Conservation (phyloP, 345 rosid genomes). For the Arabis alpina region DNA sequence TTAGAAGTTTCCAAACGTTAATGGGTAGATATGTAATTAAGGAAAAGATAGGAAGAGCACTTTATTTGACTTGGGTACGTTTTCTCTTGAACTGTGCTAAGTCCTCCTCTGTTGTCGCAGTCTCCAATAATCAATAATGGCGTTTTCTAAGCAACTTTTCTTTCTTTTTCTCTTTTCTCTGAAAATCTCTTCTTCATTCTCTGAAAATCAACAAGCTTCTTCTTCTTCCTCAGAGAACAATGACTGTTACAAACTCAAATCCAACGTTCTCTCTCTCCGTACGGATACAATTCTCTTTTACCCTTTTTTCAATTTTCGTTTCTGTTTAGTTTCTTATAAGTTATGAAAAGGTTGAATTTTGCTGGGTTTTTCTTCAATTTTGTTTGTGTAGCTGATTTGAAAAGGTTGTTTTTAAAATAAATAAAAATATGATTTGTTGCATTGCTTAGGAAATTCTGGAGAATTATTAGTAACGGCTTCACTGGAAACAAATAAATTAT, state of each 20-base stretch:
- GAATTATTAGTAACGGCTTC: conserved; percentile 15
- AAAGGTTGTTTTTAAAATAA: neutral
- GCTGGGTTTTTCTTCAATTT: neutral
- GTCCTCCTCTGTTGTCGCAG: conserved; percentile 33
- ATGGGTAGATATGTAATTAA: conserved; percentile 15
- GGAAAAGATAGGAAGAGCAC: conserved; percentile 24
- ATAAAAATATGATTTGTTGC: conserved; percentile 1
- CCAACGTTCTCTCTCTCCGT: conserved; percentile 45
- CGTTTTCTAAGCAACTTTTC: conserved; percentile 35
- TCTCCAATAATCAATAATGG: conserved; percentile 48
- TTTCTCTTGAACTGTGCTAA: conserved; percentile 22
- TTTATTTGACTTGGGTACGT: conserved; percentile 40
- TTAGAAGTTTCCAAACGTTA: neutral
- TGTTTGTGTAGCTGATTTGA: conserved; percentile 10
- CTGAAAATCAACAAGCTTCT: conserved; percentile 14
- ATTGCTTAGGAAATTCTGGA: neutral
- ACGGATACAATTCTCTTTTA: conserved; percentile 7
- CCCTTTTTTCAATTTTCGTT: conserved; percentile 14
- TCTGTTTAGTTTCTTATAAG: neutral
- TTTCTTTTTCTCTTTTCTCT: conserved; percentile 34
- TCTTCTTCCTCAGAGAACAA: conserved; percentile 21
- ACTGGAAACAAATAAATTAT: no score
- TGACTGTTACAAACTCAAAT: conserved; percentile 42
- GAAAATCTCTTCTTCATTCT: conserved; percentile 2
- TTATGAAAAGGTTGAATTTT: no score